A percentile compares a stretch with the other conserved stretches of the same genome.
Evolutionary conservation across 73 alveolate species (phyloP).

Genomic region (Paramecium pentaurelia): DNA sequence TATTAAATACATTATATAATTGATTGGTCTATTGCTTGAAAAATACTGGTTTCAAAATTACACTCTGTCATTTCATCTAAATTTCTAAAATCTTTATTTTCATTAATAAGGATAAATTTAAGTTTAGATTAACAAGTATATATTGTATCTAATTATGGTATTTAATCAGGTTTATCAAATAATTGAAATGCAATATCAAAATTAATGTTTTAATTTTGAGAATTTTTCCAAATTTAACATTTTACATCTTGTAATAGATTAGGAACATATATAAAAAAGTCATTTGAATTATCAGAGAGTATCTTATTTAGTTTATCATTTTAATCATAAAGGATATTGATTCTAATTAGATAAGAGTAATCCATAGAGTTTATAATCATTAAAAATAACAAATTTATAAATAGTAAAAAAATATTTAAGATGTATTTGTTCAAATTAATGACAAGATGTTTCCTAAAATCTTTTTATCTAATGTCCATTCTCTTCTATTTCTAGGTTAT

Average conservation of each 20-base stretch:
- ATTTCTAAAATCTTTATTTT: background rate
- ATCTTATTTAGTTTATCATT: background rate
- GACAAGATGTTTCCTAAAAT: background rate
- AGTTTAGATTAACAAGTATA: background rate
- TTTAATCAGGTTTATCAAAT: background rate
- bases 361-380: background rate
- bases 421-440: background rate
- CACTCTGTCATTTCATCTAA: background rate
- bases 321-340: background rate
- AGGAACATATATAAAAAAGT: background rate
- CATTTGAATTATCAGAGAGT: background rate
- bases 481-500: slow-evolving; percentile 12
- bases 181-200: background rate
- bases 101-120: background rate
- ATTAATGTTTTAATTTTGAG: background rate
- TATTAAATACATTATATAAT: background rate
- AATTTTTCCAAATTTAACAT: background rate
- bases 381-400: background rate
- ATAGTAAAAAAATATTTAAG: background rate
- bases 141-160: background rate
- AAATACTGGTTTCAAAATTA: background rate
- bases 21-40: background rate
- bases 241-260: background rate
- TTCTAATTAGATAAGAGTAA: background rate
- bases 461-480: background rate